phyloP scores from a whole-genome alignment of 2,329 filamentous ascomycete species.

The Calonectria pseudoturangicola region DNA sequence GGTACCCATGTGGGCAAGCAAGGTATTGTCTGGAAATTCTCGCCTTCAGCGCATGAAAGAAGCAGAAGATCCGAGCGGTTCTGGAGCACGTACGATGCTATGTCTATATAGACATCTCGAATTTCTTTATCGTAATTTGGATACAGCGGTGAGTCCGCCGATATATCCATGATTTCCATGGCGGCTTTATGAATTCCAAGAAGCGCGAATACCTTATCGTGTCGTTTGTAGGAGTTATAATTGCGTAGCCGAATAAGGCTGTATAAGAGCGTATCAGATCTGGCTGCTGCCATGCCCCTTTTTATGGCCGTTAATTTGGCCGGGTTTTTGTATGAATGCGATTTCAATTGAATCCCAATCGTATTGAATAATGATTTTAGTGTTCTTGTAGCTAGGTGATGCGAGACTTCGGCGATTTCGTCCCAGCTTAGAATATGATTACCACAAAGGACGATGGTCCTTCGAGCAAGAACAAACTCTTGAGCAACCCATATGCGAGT shows the following conservation, averaged over 20 bases:
- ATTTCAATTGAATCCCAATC: too few species aligned
- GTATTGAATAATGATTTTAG: too few species aligned
- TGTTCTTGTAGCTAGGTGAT: too few species aligned
- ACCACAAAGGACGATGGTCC: too few species aligned
- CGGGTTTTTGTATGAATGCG: background rate
- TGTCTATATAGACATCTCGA: background rate
- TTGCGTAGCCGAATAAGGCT: background rate
- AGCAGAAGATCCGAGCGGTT: background rate
- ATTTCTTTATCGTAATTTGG: constrained; percentile 1
- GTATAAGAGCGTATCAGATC: background rate
- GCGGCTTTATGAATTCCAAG: background rate
- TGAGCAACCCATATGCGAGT: too few species aligned
- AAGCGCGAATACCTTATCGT: background rate
- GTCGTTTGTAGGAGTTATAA: background rate
- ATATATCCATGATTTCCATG: background rate
- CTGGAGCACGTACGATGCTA: background rate
- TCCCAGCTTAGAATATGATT: too few species aligned
- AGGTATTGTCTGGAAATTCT: background rate
- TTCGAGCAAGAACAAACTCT: too few species aligned
- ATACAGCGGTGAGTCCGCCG: background rate
- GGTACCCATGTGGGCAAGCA: background rate
- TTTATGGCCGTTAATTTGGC: background rate
- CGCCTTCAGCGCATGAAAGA: background rate
- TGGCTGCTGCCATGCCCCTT: background rate
- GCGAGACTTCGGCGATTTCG: too few species aligned